Conservation (phyloP, 352 stramenopile species). For the Globisporangium apiculatum region DNA sequence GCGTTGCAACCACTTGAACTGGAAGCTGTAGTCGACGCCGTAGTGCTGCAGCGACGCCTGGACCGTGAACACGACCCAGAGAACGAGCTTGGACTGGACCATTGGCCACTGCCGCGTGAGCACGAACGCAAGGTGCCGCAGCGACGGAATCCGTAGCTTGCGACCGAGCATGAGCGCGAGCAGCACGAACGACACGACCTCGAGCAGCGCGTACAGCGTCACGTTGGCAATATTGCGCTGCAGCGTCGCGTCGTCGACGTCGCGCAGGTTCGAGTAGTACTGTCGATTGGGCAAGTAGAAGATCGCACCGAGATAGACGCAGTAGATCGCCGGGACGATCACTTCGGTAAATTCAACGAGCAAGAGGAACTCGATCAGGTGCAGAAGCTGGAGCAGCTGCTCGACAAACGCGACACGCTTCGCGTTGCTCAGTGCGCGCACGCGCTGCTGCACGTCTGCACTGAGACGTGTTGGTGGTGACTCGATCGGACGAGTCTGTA, state of each 20-base stretch:
- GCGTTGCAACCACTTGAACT: slow-evolving; percentile 10
- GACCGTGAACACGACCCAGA: slow-evolving; percentile 15
- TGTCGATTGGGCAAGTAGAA: slow-evolving; percentile 1
- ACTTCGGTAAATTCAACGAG: slow-evolving; percentile 13
- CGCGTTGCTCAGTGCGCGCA: background rate
- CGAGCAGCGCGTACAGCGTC: slow-evolving; percentile 22
- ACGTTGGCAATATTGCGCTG: slow-evolving; percentile 11
- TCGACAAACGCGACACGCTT: too few relatives aligned
- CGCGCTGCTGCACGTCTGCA: too few relatives aligned
- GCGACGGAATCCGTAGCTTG: slow-evolving; percentile 14
- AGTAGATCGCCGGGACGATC: slow-evolving; percentile 11
- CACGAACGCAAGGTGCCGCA: slow-evolving; percentile 26
- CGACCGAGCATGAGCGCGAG: slow-evolving; percentile 16
- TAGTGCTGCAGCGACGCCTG: slow-evolving; percentile 7
- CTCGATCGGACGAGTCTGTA: too few relatives aligned
- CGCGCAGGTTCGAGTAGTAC: slow-evolving; percentile 1
- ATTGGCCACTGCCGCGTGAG: slow-evolving; percentile 17
- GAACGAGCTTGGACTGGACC: slow-evolving; percentile 19
- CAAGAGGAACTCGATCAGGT: slow-evolving; percentile 8
- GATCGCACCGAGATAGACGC: background rate
- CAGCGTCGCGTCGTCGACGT: background rate
- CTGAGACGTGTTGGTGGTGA: too few relatives aligned
- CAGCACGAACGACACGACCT: slow-evolving; percentile 27
- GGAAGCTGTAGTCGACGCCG: slow-evolving; percentile 14
- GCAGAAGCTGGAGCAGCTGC: slow-evolving; percentile 2